These are phyloP conservation scores for Petunia axillaris DNA, from an alignment of 257 asterid genomes.

Conservation along the genomic window DNA sequence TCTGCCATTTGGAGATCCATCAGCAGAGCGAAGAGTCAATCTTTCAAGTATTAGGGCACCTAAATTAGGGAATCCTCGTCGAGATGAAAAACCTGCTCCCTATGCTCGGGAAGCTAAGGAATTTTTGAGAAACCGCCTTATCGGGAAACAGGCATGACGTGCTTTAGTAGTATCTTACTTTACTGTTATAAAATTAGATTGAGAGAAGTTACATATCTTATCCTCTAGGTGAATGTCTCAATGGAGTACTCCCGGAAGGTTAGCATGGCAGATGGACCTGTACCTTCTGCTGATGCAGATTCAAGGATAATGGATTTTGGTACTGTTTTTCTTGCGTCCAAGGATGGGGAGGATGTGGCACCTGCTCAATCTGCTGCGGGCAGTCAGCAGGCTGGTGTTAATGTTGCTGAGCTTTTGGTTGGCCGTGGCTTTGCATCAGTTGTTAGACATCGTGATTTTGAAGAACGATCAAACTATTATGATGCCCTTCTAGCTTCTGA, in stretches of 20 bases:
- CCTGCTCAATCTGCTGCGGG: slow-evolving; percentile 55
- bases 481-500: slow-evolving; percentile 92
- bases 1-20: slow-evolving; percentile 87
- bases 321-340: slow-evolving; percentile 69
- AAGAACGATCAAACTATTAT: slow-evolving; percentile 90
- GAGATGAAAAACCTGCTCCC: slow-evolving; percentile 91
- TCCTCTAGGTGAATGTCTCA: slow-evolving; percentile 75
- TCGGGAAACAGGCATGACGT: slow-evolving; percentile 80
- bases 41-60: slow-evolving; percentile 97
- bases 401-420: slow-evolving; percentile 88
- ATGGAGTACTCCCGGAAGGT: slow-evolving; percentile 98
- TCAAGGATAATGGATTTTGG: slow-evolving; percentile 96
- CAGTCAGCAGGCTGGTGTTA: slow-evolving; percentile 60
- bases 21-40: slow-evolving; percentile 93
- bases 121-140: slow-evolving; percentile 83
- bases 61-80: slow-evolving; percentile 94
- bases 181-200: slow-evolving; percentile 22
- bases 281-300: slow-evolving; percentile 55
- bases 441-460: slow-evolving; percentile 96
- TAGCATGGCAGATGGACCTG: slow-evolving; percentile 67
- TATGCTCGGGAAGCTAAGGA: slow-evolving; percentile 98
- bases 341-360: slow-evolving; percentile 69
- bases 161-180: slow-evolving; percentile 4
- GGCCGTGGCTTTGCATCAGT: slow-evolving; percentile 92
- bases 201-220: slow-evolving; percentile 19